Base-by-base conservation (phyloP, 2,329 filamentous ascomycete genomes). In the Claviceps cyperi region DNA sequence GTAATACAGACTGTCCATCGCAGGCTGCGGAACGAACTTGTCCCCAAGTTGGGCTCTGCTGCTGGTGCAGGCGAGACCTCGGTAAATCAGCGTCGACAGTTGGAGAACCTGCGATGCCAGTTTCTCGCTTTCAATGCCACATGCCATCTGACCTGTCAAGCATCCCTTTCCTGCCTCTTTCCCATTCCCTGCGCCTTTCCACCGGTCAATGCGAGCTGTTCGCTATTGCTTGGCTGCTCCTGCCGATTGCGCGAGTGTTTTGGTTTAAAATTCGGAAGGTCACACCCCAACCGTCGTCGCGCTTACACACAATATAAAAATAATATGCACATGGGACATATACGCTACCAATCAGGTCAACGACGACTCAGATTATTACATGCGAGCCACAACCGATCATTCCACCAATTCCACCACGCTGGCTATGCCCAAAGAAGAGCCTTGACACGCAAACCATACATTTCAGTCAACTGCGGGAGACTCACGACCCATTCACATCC, bases 101-200 rank as follows among this genome's bases (percentile, higher is more conserved):
- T 44, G 11, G 39, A 39, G 15, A 43, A 43, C 47, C 37, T 39
- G 35, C 14, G 37, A 19, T 36, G 35, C 43, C 44, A 44, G 40
- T 38, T 37, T 35, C 22, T 21, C 40, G 19, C 40, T 24, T 43
- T 15, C 5, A 11, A 32, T 17, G 2, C 36, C 22, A 14, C 15
- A 47, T 37, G 41, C 37, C 46, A 49, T 38, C 50, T 46, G 39
- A 51, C 46, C 50, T 43, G 24, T 40, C 32, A 47, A 32, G 24
- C 43, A 17, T 36, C 43, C 11, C 22, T 32, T 32, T 36, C 21
- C 17, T 11, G 28, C 14, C 35, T 41, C 44, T 32, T 43, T 15
- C 14, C 32, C 14, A 8, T 22, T 47, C 13, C 24, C 40, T 35
- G 17, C 11, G 22, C 21, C 5, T 21, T 41, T 21, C 24, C 32